These are phyloP conservation scores for Chimonanthus praecox DNA, from an alignment of 164 flowering plant species.

Conservation along the genomic window DNA sequence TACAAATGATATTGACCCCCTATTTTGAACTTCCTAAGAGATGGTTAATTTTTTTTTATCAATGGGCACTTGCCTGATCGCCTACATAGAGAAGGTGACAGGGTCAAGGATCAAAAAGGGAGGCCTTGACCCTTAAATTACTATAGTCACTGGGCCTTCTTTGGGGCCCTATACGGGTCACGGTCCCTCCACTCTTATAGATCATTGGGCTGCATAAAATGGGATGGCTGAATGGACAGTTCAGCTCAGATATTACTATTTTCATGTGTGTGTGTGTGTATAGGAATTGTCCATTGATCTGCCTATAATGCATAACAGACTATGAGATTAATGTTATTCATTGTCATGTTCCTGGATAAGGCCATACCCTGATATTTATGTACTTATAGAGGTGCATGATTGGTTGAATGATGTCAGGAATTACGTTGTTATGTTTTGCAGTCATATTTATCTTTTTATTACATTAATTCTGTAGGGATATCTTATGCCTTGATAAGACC, in stretches of 20 bases:
- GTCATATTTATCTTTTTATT: neutral
- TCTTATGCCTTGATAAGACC: slow-evolving; percentile 73
- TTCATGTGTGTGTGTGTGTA: too few relatives aligned
- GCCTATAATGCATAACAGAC: too few relatives aligned
- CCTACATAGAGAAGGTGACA: neutral
- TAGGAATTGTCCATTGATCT: too few relatives aligned
- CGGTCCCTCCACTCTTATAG: too few relatives aligned
- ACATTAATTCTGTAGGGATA: slow-evolving; percentile 46
- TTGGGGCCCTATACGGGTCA: too few relatives aligned
- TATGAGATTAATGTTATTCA: neutral
- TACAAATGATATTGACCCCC: neutral
- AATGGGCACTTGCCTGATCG: neutral
- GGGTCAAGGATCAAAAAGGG: neutral
- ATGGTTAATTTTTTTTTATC: too few relatives aligned
- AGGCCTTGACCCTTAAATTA: too few relatives aligned
- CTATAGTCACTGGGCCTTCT: too few relatives aligned
- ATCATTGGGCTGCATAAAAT: too few relatives aligned
- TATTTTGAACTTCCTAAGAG: neutral
- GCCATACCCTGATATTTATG: neutral
- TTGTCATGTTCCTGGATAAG: neutral
- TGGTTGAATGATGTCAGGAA: neutral
- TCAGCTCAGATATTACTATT: too few relatives aligned
- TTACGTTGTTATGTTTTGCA: neutral
- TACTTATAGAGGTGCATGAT: neutral
- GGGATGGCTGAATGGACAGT: too few relatives aligned